Evolutionary conservation across 1,139 yeast genomes (phyloP), one percentile per base, ranked within the genome.

Genomic region (Blastobotrys persicus): DNA sequence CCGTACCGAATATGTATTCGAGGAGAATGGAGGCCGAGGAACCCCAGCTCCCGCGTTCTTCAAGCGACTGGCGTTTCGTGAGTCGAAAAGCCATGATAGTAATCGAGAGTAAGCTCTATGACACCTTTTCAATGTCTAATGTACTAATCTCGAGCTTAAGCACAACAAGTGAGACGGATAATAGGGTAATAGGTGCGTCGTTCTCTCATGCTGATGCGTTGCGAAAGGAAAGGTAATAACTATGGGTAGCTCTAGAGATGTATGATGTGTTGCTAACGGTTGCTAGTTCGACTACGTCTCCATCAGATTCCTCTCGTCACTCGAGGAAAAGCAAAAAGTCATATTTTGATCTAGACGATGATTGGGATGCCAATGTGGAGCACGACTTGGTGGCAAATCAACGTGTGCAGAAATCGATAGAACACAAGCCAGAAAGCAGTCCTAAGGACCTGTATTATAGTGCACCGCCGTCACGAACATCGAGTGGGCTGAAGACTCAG

Each of bases 301-400:
- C 39, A 14, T 34, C 39, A 7, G 39, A 34, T 14, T 34, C 17
- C 4, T 13, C 39, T 13, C 13, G 17, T 14, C 17, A 39, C 7
- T 19, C 48, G 7, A 31, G 41, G 14, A 31, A 23, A 9, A 39
- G 44, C 4, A 48, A 46, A 17, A 45, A 42, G 35, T 48, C 69
- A 16, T 68, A 68, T 48, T 60, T 69, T 42, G 95, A 87, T 61
- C 67, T 82, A 45, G 96, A 88, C 63, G 95, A 86, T 60, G 96
- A 88, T 66, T 89, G 96, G 97, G 91, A 88, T 63, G 94, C 95
- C 3, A 85, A 82, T 35, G 74, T 88, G 42, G 88, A 85, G 55
- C 85, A 74, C 55, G 71, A 69, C 51, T 61, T 63, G 44, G 67
- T 71, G 62, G 71, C 66, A 56, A 70, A 46, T 53, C 65, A 50